Evolutionary conservation across 495 filamentous ascomycete genomes (phyloP).

Genomic region (Hyaloscypha bicolor): DNA sequence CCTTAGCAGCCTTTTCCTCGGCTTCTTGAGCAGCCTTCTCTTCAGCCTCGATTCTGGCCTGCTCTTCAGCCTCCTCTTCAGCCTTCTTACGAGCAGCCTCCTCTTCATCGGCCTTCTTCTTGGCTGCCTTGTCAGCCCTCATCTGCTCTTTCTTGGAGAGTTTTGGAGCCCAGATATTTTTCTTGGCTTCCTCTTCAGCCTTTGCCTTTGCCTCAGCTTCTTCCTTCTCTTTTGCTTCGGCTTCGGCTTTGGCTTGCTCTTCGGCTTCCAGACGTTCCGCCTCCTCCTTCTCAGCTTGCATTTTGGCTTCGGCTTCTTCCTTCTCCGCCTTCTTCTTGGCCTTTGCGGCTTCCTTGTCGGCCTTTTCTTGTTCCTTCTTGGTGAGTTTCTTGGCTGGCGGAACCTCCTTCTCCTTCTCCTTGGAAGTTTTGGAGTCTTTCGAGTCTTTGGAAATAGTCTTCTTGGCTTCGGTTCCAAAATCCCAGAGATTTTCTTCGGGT

Average conservation of each 20-base stretch:
- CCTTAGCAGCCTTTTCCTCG: constrained; percentile 28
- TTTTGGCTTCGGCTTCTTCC: constrained; percentile 29
- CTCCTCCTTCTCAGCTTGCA: constrained; percentile 26
- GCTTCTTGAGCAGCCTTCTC: constrained; percentile 28
- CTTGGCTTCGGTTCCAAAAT: constrained; percentile 24
- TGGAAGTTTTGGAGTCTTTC: constrained; percentile 9
- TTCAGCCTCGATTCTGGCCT: constrained; percentile 20
- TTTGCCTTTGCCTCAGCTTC: constrained; percentile 13
- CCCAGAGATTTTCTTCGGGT: constrained; percentile 31
- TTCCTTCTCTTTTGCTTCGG: constrained; percentile 14
- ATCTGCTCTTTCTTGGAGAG: constrained; percentile 41
- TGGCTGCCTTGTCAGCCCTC: constrained; percentile 29
- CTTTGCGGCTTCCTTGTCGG: constrained; percentile 24
- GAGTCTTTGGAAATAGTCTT: constrained; percentile 26
- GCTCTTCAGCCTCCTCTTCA: constrained; percentile 19
- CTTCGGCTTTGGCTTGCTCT: constrained; percentile 26
- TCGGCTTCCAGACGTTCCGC: constrained; percentile 19
- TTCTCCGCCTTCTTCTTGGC: constrained; percentile 29
- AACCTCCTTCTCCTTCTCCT: constrained; percentile 18
- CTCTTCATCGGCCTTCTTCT: constrained; percentile 30
- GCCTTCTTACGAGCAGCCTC: constrained; percentile 15
- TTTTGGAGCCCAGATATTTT: constrained; percentile 30
- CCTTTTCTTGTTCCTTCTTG: constrained; percentile 30
- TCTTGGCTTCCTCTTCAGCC: constrained; percentile 24
- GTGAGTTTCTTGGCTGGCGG: constrained; percentile 24